Base-by-base conservation (phyloP, 257 asterid species). In the Nicotiana tomentosiformis region DNA sequence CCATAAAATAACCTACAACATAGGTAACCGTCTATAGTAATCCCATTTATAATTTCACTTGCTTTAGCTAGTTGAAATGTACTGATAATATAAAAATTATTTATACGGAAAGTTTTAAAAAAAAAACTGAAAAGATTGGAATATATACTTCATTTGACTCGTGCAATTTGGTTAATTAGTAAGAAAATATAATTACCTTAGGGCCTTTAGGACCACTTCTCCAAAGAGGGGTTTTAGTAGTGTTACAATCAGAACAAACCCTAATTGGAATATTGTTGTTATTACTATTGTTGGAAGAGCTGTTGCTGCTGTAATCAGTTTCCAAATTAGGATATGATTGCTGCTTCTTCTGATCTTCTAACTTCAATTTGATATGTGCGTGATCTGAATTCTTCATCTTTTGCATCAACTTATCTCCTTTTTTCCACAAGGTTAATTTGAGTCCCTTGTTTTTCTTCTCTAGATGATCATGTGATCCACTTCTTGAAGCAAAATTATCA, bases 121-220 rank as follows among this genome's bases (percentile, higher is more conserved):
- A 10, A 4, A 67, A 1, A 29, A 83, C 43, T 37, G 43, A 37
- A 37, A 37, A 1, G 7, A 6, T 37, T 37, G 43, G 8, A 37
- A 37, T 37, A 37, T 37, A 5, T 37, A 37, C 43, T 5, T 37
- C 43, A 5, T 37, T 37, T 37, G 8, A 5, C 43, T 37, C 7
- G 43, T 32, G 35, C 4, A 32, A 32, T 32, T 32, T 32, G 35
- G 35, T 32, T 32, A 32, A 32, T 32, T 3, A 32, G 51, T 43
- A 9, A 43, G 10, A 43, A 43, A 43, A 43, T 43, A 9, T 32
- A 32, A 32, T 43, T 43, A 43, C 99, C 99, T 96, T 96, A 62
- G 99, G 99, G 81, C 98, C 99, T 85, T 93, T 91, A 53, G 99
- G 99, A 69, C 99, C 99, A 88, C 99, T 93, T 88, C 99, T 92